A percentile compares a stretch with the other conserved stretches of the same genome.
Conservation (phyloP, 1,139 yeast species). For the Magnusiomyces suaveolens region DNA sequence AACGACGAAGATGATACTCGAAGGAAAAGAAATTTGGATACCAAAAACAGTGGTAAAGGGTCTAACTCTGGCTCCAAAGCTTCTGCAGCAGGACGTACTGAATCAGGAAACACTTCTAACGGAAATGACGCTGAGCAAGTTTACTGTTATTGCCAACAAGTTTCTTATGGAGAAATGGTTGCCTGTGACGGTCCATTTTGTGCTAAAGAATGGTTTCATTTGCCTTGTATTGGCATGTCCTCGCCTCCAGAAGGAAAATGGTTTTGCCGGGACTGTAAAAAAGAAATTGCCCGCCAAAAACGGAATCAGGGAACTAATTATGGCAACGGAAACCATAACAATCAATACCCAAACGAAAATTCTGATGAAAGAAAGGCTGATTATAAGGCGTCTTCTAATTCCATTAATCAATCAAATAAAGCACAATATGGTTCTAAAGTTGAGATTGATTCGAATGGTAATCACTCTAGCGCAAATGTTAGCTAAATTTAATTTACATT, state of each 20-base stretch:
- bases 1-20: not conserved
- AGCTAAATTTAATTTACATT: too few species aligned
- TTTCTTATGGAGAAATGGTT: conserved; percentile 97
- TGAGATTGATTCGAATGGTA: too few species aligned
- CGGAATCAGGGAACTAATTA: not conserved
- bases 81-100: not conserved
- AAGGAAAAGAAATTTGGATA: conserved; percentile 8
- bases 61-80: not conserved
- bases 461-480: too few species aligned
- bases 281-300: conserved; percentile 15
- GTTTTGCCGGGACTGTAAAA: conserved; percentile 84
- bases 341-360: not conserved
- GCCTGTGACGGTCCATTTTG: conserved; percentile 96
- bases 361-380: not conserved
- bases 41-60: conserved; percentile 6
- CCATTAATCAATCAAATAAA: too few species aligned
- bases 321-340: not conserved
- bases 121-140: conserved; percentile 51
- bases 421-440: too few species aligned
- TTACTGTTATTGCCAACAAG: conserved; percentile 92
- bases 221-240: conserved; percentile 86
- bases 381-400: too few species aligned
- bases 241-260: conserved; percentile 93
- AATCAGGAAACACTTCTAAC: not conserved
- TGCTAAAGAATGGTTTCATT: conserved; percentile 92